Base-by-base conservation (phyloP, 345 rosid genomes). In the Schrenkiella parvula region DNA sequence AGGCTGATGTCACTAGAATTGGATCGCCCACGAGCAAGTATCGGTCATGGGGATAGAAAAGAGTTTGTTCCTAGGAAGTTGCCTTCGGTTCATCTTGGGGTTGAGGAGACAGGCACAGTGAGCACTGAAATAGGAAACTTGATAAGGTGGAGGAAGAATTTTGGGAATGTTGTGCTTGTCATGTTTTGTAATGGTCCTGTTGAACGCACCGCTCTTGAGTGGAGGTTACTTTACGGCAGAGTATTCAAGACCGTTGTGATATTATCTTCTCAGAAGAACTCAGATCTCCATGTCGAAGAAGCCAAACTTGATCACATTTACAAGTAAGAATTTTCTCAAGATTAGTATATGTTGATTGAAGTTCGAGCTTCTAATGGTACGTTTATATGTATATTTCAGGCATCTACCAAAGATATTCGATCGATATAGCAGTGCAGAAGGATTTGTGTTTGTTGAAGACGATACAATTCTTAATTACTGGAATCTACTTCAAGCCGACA, bases 171-270 rank as follows among this genome's bases (percentile, higher is more conserved):
- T 52, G 99, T 95, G 78, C 96, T 95, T 54, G 82, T 95, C 77
- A 89, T 95, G 98, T 95, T 87, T 75, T 95, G 99, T 75, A 84
- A 58, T 12, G 92, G 98, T 44, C 96, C 98, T 1, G 96, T 88
- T 53, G 99, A 91, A 73, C 90, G 96, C 21, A 95, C 98, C 2
- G 97, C 99, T 58, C 78, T 95, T 34, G 99, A 95, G 64, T 95
- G 99, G 99, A 87, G 98, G 83, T 79, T 95, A 68, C 97, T 95
- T 23, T 95, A 91, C 68, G 99, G 99, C 10, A 82, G 98, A 78
- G 85, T 95, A 75, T 95, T 95, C 76, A 95, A 87, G 80, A 88
- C 99, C 1, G 98, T 95, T 18, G 75, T 95, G 72, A 95, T 91
- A 76, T 72, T 95, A 78, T 86, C 99, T 11, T 78, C 80, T 48